Evolutionary conservation across 1,139 yeast species (phyloP).

Genomic region (Diutina scorzettiae): DNA sequence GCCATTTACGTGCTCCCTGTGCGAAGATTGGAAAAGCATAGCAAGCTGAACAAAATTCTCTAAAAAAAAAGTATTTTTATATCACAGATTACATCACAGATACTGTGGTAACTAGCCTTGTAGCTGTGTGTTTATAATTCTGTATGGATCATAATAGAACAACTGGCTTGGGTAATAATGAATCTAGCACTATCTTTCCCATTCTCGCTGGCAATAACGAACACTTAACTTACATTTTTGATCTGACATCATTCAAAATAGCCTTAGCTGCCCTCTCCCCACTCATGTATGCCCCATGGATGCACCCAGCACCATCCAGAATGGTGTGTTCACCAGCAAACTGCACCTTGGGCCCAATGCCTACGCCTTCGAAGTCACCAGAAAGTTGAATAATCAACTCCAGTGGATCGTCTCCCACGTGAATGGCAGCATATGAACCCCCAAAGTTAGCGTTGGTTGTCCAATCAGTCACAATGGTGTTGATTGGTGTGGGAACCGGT

Average conservation of each 20-base stretch:
- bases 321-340: conserved; percentile 85
- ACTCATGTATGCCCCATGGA: conserved; percentile 65
- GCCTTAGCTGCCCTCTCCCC: conserved; percentile 34
- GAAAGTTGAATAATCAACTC: conserved; percentile 43
- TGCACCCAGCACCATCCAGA: conserved; percentile 73
- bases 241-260: neutral
- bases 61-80: too few species aligned
- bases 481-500: conserved; percentile 26
- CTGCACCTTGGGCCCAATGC: conserved; percentile 30
- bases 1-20: too few species aligned
- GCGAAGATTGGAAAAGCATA: too few species aligned
- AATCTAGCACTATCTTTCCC: too few species aligned
- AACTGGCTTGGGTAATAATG: too few species aligned
- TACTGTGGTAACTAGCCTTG: too few species aligned
- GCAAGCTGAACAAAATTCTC: too few species aligned
- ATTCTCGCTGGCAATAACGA: too few species aligned
- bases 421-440: conserved; percentile 67
- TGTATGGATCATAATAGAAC: too few species aligned
- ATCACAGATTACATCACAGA: too few species aligned
- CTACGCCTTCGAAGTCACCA: conserved; percentile 32
- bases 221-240: too few species aligned
- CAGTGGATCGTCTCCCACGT: conserved; percentile 57
- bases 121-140: too few species aligned
- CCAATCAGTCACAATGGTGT: conserved; percentile 54
- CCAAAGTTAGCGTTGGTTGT: conserved; percentile 53